These are phyloP conservation scores for Penicillium robsamsonii DNA, from an alignment of 495 filamentous ascomycete species.

Conservation along the genomic window DNA sequence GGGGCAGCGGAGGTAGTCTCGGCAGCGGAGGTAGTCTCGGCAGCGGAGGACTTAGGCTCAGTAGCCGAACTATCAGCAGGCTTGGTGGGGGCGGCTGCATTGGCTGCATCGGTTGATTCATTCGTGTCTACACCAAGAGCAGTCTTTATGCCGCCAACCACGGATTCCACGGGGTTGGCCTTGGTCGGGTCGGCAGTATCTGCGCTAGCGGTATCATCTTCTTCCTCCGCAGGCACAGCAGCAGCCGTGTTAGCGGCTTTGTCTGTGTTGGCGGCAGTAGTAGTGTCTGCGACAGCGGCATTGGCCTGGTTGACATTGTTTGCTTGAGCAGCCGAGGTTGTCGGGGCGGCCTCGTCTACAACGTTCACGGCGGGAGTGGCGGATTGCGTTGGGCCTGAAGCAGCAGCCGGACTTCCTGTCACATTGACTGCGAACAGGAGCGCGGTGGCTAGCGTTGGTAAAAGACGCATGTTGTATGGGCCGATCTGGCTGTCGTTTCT, in stretches of 20 bases:
- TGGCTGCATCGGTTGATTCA: neutral
- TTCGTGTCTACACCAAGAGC: neutral
- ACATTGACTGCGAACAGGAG: conserved; percentile 25
- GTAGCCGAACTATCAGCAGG: neutral
- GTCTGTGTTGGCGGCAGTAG: conserved; percentile 1
- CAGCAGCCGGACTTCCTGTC: conserved; percentile 17
- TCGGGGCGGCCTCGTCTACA: neutral
- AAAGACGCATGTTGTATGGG: conserved; percentile 27
- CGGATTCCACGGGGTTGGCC: conserved; percentile 1
- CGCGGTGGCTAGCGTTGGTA: conserved; percentile 28
- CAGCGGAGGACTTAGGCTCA: neutral
- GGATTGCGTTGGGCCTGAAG: conserved; percentile 2
- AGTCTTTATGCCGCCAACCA: neutral
- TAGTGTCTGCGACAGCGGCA: conserved; percentile 3
- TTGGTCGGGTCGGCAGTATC: neutral
- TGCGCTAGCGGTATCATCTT: conserved; percentile 4
- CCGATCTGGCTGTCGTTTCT: conserved; percentile 14
- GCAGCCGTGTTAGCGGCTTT: conserved; percentile 1
- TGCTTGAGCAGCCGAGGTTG: conserved; percentile 5
- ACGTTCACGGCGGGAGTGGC: neutral
- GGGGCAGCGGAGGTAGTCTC: neutral
- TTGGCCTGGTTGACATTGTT: conserved; percentile 10
- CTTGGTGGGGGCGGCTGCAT: neutral
- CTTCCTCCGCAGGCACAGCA: neutral
- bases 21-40: conserved; percentile 1